Evolutionary conservation across 257 asterid species (phyloP).

Genomic region (Gynochthodes officinalis): DNA sequence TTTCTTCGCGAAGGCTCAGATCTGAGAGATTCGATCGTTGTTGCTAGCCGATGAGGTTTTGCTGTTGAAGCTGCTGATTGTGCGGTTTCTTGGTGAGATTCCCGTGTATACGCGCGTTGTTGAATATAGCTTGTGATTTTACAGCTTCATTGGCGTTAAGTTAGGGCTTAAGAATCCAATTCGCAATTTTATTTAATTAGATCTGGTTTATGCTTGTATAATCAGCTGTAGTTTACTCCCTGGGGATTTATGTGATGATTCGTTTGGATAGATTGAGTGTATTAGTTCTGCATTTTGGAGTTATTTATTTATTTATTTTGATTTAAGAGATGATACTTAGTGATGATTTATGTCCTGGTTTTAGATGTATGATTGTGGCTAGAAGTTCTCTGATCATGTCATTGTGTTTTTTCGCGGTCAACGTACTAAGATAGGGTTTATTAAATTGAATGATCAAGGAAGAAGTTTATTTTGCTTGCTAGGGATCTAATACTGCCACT

Average conservation of each 20-base stretch:
- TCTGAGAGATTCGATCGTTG: conserved; percentile 17
- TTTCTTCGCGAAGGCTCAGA: conserved; percentile 9
- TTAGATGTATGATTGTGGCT: neutral
- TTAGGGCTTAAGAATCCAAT: conserved; percentile 12
- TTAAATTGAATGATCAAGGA: neutral
- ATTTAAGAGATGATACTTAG: neutral
- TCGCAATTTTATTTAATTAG: conserved; percentile 4
- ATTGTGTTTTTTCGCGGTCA: neutral
- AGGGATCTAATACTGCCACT: neutral
- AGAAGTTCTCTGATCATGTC: neutral
- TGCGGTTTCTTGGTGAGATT: conserved; percentile 13
- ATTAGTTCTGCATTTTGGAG: neutral
- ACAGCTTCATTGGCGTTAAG: neutral
- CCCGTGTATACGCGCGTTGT: neutral
- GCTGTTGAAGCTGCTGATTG: neutral
- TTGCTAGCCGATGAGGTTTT: neutral
- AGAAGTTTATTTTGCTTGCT: neutral
- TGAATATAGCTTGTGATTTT: neutral
- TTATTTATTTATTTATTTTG: neutral
- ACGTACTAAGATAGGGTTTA: neutral
- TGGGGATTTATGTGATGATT: neutral
- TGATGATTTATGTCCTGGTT: neutral
- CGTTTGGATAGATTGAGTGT: neutral
- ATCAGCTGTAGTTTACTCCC: neutral
- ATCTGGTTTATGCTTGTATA: conserved; percentile 3